Evolutionary conservation across 495 filamentous ascomycete genomes (phyloP).

Genomic region (Penicillium soppii): DNA sequence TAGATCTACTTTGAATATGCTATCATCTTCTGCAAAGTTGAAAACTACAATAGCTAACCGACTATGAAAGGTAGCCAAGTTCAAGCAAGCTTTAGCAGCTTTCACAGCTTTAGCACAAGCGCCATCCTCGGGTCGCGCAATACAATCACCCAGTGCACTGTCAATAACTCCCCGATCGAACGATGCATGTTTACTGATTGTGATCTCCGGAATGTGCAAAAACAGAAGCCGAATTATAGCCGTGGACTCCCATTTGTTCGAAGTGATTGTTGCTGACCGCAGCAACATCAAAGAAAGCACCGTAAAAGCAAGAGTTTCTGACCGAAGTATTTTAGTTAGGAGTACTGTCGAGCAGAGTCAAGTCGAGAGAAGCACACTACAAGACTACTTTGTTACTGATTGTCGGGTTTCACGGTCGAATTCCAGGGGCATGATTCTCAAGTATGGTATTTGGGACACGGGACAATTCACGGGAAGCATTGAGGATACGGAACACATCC

Average conservation of each 20-base stretch:
- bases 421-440: slow-evolving; percentile 32
- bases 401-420: slow-evolving; percentile 28
- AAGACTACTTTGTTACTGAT: slow-evolving; percentile 31
- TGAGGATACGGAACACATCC: slow-evolving; percentile 18
- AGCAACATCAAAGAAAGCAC: slow-evolving; percentile 23
- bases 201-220: slow-evolving; percentile 14
- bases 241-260: slow-evolving; percentile 11
- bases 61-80: too few species aligned
- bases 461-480: slow-evolving; percentile 31
- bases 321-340: slow-evolving; percentile 17
- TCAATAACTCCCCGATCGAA: slow-evolving; percentile 15
- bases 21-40: too few species aligned
- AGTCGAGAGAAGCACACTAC: slow-evolving; percentile 16
- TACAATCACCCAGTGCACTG: slow-evolving; percentile 4
- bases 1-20: too few species aligned
- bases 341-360: slow-evolving; percentile 15
- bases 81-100: too few species aligned
- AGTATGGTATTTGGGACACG: slow-evolving; percentile 37
- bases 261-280: slow-evolving; percentile 15
- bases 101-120: not conserved
- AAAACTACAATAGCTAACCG: too few species aligned
- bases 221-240: slow-evolving; percentile 10
- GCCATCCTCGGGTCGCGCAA: not conserved
- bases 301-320: slow-evolving; percentile 14
- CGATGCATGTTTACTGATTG: slow-evolving; percentile 18